Base-by-base conservation (phyloP, 2,329 filamentous ascomycete genomes). In the Domatiomyces catenatus region DNA sequence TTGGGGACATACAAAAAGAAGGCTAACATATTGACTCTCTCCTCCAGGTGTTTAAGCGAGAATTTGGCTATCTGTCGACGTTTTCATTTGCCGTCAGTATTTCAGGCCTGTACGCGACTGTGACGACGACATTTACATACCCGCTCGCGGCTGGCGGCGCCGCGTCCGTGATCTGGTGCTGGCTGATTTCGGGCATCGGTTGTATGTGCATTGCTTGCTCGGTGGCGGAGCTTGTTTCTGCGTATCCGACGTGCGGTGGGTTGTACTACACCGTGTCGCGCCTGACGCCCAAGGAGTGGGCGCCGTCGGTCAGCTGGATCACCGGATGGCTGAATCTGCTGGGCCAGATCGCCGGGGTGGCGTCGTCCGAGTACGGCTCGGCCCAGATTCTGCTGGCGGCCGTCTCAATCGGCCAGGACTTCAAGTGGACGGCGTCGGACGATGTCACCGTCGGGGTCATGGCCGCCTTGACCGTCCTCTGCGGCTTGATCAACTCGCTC, bases 1-100 rank as follows among this genome's bases (percentile, higher is more conserved):
- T n/a, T n/a, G n/a, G n/a, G n/a, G n/a, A n/a, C n/a, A n/a, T n/a
- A n/a, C n/a, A n/a, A n/a, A n/a, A n/a, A n/a, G n/a, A n/a, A n/a
- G n/a, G n/a, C n/a, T n/a, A n/a, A n/a, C n/a, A n/a, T n/a, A n/a
- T n/a, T n/a, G n/a, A n/a, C n/a, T n/a, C n/a, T n/a, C n/a, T n/a
- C n/a, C n/a, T n/a, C n/a, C 47, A 58, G 52, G 48, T 56, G 12
- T 59, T 74, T 62, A 75, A 78, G 49, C 71, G 76, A 55, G 75
- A 79, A 58, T 80, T 80, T 56, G 71, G 71, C 50, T 76, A 75
- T 50, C 65, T 75, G 12, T 77, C 76, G 55, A 75, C 74, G 54
- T 77, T 80, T 63, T 79, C 75, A 49, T 80, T 79, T 58, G 76
- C 76, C 48, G 72, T 79, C 58, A 73, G 69, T 58, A 75, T 79